Percentiles rank a stretch among this genome's conserved stretches.
phyloP scores from a whole-genome alignment of 1,139 yeast genomes.

The Magnusiomyces paraingens region DNA sequence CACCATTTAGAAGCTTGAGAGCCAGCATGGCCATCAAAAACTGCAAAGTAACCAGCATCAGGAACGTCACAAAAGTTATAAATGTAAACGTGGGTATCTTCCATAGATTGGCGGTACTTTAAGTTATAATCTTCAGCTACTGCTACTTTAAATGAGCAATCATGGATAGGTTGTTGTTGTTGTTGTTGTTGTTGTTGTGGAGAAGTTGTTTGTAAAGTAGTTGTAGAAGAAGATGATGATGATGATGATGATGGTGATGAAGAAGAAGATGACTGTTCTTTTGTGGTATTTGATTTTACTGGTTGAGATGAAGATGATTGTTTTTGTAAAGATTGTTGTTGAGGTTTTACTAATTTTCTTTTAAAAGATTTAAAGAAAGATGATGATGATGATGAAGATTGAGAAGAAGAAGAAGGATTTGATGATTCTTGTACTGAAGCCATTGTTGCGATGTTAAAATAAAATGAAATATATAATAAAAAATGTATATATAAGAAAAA shows the following conservation, averaged over 20 bases:
- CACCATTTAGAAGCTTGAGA: conserved; percentile 93
- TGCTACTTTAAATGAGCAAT: conserved; percentile 51
- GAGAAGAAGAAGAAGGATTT: too few species aligned
- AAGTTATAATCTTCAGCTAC: conserved; percentile 84
- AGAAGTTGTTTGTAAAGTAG: conserved; percentile 12
- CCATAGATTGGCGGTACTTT: conserved; percentile 85
- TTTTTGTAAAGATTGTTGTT: background rate
- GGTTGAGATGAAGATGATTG: background rate
- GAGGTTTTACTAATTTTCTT: background rate
- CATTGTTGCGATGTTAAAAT: background rate
- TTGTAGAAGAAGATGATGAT: conserved; percentile 17
- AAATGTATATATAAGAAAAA: background rate
- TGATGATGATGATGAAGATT: background rate
- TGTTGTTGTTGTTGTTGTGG: conserved; percentile 6
- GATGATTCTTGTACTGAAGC: background rate
- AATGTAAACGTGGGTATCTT: conserved; percentile 90
- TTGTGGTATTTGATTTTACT: background rate
- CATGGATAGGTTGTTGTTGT: conserved; percentile 11
- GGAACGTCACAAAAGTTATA: conserved; percentile 84
- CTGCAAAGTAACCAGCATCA: conserved; percentile 94
- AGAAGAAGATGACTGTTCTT: too few species aligned
- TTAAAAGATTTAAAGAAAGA: background rate
- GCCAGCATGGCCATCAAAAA: conserved; percentile 98
- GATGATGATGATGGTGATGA: conserved; percentile 10
- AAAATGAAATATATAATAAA: background rate